Evolutionary conservation across 2,329 filamentous ascomycete species (phyloP), one percentile per base, ranked within the genome.

Genomic region (Ceratocystiopsis sp.): DNA sequence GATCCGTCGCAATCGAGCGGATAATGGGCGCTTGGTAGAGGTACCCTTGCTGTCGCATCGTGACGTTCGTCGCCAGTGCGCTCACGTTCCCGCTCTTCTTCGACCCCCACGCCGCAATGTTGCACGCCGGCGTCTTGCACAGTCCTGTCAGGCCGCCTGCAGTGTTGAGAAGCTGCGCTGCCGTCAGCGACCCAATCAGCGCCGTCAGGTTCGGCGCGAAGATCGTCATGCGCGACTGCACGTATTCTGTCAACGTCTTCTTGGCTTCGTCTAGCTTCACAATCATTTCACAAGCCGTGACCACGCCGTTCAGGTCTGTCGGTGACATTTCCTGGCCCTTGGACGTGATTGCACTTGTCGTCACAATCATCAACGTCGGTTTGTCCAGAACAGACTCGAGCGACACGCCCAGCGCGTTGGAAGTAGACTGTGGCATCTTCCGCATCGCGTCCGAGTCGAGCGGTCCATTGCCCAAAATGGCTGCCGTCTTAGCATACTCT

Each of bases 101-200:
- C 25, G 84, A 91, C 14, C 91, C 91, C 57, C 93, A 80, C 0
- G 87, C 84, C 0, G 86, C 75, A 37, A 98, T 72, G 55, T 98
- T 98, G 63, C 89, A 95, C 2, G 91, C 78, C 0, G 91, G 91
- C 3, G 86, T 91, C 59, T 94, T 93, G 36, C 85, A 86, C 12
- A 98, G 71, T 34, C 85, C 85, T 1, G 80, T 83, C 32, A 98
- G 66, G 10, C 91, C 91, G 48, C 91, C 91, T 0, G 86, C 83
- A 46, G 85, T 84, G 60, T 95, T 95, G 54, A 98, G 80, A n/a
- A 98, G 74, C 61, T 96, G 89, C 4, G 91, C 91, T 9, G 91
- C 89, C 3, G 89, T 95, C 16, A 94, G 70, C 0, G 89, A 91
- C 16, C 91, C 91, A 45, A 98, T 83, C 16, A 98, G 73, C 1